Conservation (phyloP, 75 land plant genomes). For the Adiantum capillusveneris region DNA sequence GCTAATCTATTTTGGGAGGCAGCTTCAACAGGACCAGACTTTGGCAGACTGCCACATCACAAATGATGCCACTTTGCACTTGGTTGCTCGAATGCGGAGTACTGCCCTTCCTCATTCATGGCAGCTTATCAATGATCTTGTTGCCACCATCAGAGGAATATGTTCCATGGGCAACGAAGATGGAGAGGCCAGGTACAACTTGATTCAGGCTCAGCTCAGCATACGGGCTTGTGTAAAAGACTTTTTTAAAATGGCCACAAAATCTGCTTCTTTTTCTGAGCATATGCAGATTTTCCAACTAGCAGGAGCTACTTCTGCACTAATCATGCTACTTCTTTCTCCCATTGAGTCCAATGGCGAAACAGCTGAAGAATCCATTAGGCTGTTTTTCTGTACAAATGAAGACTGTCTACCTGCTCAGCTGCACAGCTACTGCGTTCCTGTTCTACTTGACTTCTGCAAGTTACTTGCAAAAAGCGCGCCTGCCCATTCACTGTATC, state of each 20-base stretch:
- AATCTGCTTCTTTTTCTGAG: constrained; percentile 26
- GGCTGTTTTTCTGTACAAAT: constrained; percentile 34
- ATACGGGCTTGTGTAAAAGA: constrained; percentile 30
- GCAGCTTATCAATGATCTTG: constrained; percentile 62
- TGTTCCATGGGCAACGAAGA: constrained; percentile 9
- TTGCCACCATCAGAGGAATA: constrained; percentile 27
- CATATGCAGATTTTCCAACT: constrained; percentile 59
- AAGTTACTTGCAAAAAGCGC: constrained; percentile 46
- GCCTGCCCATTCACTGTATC: constrained; percentile 47
- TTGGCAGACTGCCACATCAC: constrained; percentile 44
- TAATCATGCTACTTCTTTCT: constrained; percentile 61
- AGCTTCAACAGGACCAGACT: constrained; percentile 60
- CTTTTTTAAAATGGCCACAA: constrained; percentile 39
- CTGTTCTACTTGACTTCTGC: constrained; percentile 74
- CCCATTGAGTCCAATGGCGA: constrained; percentile 24
- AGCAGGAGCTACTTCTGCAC: constrained; percentile 52
- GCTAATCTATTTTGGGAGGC: constrained; percentile 66
- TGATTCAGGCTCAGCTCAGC: constrained; percentile 5
- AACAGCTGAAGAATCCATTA: constrained; percentile 57
- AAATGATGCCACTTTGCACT: constrained; percentile 55
- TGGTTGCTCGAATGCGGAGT: constrained; percentile 76
- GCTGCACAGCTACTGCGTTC: constrained; percentile 34
- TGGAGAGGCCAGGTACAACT: neutral
- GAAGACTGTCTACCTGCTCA: constrained; percentile 31
- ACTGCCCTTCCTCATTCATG: constrained; percentile 63